Base-by-base conservation (phyloP, 1,139 yeast species). In the Suhomyces atakaporum region DNA sequence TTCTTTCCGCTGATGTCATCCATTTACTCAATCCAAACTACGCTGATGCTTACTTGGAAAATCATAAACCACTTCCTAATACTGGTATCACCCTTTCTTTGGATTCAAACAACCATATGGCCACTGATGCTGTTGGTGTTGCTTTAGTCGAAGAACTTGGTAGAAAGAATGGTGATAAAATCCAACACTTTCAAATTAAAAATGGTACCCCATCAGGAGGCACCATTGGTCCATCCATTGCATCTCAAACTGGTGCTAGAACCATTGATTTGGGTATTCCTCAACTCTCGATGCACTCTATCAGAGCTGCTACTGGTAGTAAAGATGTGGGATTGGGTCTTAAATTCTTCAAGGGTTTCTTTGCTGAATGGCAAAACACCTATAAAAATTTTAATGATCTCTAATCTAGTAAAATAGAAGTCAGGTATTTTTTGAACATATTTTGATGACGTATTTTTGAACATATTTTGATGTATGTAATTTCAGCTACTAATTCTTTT, bases 81-180 rank as follows among this genome's bases (percentile, higher is more conserved):
- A 77, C 73, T 31, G 96, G 96, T 32, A 62, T 86, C 36, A 70
- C 87, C 1, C 58, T 87, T 20, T 75, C 87, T 6, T 66, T 81
- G 48, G 95, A 87, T 59, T 77, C 94, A 22, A 84, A 86, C 54
- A 87, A 81, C 15, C 84, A 83, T 56, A 82, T 86, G 77, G 85
- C 90, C 28, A 85, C 95, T 11, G 95, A 87, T 56, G 71, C 81
- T 3, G 78, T 79, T 22, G 86, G 90, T 9, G 63, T 75, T 29
- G 81, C 88, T 0, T 63, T 87, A 33, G 70, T 80, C 28, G 81
- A 81, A 51, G 80, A 81, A 46, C 62, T 87, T 48, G 89, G 87
- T 4, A 62, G 73, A 31, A 54, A 66, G 38, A 79, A 84, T 42
- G 82, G 69, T 33, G 84, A 84, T 47, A 63, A 63, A 34, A 47